Evolutionary conservation across 2,329 filamentous ascomycete genomes (phyloP).

Genomic region (Fusarium longipes): DNA sequence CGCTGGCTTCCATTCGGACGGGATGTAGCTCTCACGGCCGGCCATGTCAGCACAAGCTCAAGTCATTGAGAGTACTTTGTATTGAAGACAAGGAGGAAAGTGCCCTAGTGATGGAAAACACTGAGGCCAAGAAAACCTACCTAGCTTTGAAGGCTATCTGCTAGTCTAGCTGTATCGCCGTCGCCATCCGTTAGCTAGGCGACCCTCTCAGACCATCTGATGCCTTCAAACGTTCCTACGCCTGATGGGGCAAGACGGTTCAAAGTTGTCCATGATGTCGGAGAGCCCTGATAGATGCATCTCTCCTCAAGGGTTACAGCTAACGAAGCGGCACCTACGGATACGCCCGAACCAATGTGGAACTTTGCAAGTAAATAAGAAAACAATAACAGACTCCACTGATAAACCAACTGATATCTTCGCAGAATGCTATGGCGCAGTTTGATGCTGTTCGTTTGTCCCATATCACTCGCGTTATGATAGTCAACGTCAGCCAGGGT

Average conservation of each 20-base stretch:
- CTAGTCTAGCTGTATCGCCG: background rate
- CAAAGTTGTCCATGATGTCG: background rate
- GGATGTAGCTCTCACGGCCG: background rate
- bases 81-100: background rate
- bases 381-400: background rate
- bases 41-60: background rate
- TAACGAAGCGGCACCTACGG: background rate
- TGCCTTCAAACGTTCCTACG: background rate
- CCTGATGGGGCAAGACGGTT: background rate
- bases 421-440: background rate
- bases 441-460: slow-evolving; percentile 2
- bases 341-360: background rate
- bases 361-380: background rate
- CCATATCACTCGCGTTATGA: slow-evolving; percentile 15
- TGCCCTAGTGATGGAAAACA: background rate
- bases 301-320: background rate
- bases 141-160: background rate
- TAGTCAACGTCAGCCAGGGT: slow-evolving; percentile 18
- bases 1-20: slow-evolving; percentile 3
- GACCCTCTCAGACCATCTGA: background rate
- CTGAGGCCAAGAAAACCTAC: background rate
- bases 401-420: background rate
- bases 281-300: background rate
- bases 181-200: background rate
- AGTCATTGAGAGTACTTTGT: background rate